phyloP scores from a whole-genome alignment of 2,329 filamentous ascomycete species.

The Penicillium freii region DNA sequence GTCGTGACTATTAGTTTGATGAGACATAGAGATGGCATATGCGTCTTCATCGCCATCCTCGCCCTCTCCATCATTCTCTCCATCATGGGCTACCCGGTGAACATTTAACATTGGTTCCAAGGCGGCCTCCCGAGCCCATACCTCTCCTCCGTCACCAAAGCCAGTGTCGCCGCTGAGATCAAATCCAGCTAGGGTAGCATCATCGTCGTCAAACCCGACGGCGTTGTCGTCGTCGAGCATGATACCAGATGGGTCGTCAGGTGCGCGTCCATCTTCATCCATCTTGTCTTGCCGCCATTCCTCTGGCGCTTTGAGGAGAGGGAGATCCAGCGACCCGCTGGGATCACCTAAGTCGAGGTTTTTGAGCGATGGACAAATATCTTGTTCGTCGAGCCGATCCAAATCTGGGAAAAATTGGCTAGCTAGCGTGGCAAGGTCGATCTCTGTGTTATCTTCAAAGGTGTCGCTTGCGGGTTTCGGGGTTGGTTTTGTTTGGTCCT shows the following conservation, averaged over 20 bases:
- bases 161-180: conserved; percentile 69
- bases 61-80: conserved; percentile 51
- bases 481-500: conserved; percentile 38
- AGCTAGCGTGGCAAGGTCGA: conserved; percentile 74
- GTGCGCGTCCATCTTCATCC: conserved; percentile 51
- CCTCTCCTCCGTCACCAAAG: conserved; percentile 94
- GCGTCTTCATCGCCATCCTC: conserved; percentile 66
- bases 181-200: conserved; percentile 67
- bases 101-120: conserved; percentile 82
- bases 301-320: conserved; percentile 84
- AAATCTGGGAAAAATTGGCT: conserved; percentile 84
- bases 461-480: conserved; percentile 37
- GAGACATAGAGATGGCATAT: conserved; percentile 77
- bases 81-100: conserved; percentile 56
- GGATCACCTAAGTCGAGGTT: conserved; percentile 87
- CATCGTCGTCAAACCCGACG: conserved; percentile 77
- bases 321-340: conserved; percentile 80
- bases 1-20: conserved; percentile 63
- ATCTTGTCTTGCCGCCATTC: conserved; percentile 74
- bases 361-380: conserved; percentile 93
- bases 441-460: conserved; percentile 61
- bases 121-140: conserved; percentile 88
- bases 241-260: conserved; percentile 71
- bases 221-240: conserved; percentile 85
- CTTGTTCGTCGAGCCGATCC: conserved; percentile 72